phyloP scores from a whole-genome alignment of 2,329 filamentous ascomycete species.

The Alternaria triticina region DNA sequence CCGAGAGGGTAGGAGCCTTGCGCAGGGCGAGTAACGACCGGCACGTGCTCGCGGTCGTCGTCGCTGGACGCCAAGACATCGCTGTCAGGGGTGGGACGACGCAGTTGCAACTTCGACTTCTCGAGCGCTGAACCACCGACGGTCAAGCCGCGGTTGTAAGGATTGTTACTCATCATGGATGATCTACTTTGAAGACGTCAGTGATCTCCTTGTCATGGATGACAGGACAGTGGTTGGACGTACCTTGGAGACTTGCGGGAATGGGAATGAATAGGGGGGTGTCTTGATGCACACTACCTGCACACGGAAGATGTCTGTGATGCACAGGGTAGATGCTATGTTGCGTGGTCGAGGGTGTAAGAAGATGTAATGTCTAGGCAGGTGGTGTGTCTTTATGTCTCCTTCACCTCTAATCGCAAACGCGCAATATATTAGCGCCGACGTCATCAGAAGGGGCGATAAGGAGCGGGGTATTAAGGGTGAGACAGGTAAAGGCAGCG shows the following conservation, averaged over 20 bases:
- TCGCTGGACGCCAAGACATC: slow-evolving; percentile 94
- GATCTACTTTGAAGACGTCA: slow-evolving; percentile 12
- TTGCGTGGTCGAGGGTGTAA: slow-evolving; percentile 14
- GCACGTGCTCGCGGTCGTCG: slow-evolving; percentile 74
- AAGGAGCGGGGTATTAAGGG: slow-evolving; percentile 2
- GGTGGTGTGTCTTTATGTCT: slow-evolving; percentile 12
- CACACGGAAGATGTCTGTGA: slow-evolving; percentile 13
- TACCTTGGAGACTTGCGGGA: slow-evolving; percentile 21
- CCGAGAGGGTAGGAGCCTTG: slow-evolving; percentile 28
- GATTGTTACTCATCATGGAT: slow-evolving; percentile 33
- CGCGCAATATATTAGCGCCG: slow-evolving; percentile 13
- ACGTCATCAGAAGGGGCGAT: background rate
- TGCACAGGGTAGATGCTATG: slow-evolving; percentile 12
- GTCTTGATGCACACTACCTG: slow-evolving; percentile 13
- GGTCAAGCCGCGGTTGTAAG: slow-evolving; percentile 39
- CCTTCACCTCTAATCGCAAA: slow-evolving; percentile 21
- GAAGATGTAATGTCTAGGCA: slow-evolving; percentile 9
- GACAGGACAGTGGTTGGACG: background rate
- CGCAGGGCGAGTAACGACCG: slow-evolving; percentile 27
- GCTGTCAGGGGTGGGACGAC: slow-evolving; percentile 90
- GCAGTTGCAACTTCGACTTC: slow-evolving; percentile 71
- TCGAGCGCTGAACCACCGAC: slow-evolving; percentile 55
- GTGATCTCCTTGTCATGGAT: background rate
- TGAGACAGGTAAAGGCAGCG: slow-evolving; percentile 12
- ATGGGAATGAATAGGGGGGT: background rate